Conservation (phyloP, 2,329 filamentous ascomycete species). For the Iodosphaeria phyllophila region DNA sequence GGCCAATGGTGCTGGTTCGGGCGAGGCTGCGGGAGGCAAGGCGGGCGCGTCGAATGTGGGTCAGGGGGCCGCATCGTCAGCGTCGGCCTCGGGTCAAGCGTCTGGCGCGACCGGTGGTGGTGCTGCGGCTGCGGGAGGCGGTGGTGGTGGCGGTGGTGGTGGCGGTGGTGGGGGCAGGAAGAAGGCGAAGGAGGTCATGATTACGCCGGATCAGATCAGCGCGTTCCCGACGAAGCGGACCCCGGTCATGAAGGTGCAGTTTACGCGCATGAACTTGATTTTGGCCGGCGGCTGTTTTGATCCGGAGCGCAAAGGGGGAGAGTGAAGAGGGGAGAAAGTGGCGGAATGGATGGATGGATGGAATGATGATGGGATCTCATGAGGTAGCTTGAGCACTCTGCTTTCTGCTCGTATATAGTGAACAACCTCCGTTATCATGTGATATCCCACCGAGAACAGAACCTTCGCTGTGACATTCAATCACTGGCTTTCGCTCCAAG, state of each 20-base stretch:
- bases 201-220: constrained; percentile 83
- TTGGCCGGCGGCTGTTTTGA: constrained; percentile 63
- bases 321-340: too few species aligned
- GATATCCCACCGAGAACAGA: too few species aligned
- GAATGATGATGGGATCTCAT: too few species aligned
- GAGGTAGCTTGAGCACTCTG: too few species aligned
- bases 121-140: constrained; percentile 12
- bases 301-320: constrained; percentile 21
- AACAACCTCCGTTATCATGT: too few species aligned
- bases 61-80: too few species aligned
- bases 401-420: too few species aligned
- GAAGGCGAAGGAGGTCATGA: constrained; percentile 75
- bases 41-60: too few species aligned
- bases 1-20: constrained; percentile 20
- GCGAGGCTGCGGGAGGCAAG: constrained; percentile 21
- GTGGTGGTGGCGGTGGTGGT: constrained; percentile 11
- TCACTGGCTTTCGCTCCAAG: too few species aligned
- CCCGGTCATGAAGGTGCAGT: constrained; percentile 80
- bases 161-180: constrained; percentile 32
- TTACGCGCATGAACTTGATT: constrained; percentile 89
- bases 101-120: constrained; percentile 11
- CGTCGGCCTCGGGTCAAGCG: too few species aligned
- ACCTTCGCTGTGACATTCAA: too few species aligned
- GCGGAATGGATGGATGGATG: too few species aligned
- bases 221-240: constrained; percentile 94